Conservation (phyloP, 2,329 filamentous ascomycete species). For the Fusarium sp. region DNA sequence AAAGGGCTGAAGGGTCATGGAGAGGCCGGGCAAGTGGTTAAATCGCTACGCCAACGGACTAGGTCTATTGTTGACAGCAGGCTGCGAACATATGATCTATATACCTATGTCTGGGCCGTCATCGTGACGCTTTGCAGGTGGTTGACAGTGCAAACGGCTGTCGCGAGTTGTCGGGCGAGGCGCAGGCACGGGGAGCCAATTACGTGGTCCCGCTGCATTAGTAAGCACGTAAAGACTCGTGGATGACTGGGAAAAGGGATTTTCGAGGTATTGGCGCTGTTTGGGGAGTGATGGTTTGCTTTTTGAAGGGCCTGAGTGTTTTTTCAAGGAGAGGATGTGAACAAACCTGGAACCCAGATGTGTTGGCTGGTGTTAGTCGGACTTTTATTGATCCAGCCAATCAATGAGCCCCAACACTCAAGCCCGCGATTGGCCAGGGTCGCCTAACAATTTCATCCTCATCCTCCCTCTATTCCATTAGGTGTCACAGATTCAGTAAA, state of each 20-base stretch:
- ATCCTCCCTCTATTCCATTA: neutral
- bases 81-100: neutral
- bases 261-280: neutral
- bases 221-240: neutral
- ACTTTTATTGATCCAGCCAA: neutral
- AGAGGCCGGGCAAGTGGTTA: neutral
- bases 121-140: neutral
- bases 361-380: neutral
- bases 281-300: neutral
- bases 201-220: neutral
- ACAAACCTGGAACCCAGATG: neutral
- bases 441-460: neutral
- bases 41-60: neutral
- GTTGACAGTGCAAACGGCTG: neutral
- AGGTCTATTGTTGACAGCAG: neutral
- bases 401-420: neutral
- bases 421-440: neutral
- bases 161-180: neutral
- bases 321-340: neutral
- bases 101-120: neutral
- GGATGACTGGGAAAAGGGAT: neutral
- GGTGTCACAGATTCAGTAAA: neutral
- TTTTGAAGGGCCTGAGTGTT: neutral
- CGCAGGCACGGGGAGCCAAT: neutral
- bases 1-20: neutral